Percentiles rank a stretch among this genome's conserved stretches.
phyloP scores from a whole-genome alignment of 768 basidiomycete genomes.

The Auriculariales sp. region DNA sequence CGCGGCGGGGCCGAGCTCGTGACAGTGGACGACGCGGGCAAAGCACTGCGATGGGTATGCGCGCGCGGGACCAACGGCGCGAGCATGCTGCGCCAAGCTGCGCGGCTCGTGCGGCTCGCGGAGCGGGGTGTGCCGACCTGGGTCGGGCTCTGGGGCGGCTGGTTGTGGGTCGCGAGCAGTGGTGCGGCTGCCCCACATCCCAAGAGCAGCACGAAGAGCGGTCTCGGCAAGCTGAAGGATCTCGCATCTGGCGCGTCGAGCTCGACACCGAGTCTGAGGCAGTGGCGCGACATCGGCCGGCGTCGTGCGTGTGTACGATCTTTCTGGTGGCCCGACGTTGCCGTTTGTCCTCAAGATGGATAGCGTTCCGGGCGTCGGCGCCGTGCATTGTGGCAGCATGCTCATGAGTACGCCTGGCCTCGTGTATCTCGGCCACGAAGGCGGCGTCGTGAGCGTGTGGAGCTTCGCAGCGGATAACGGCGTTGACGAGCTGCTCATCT shows the following conservation, averaged over 20 bases:
- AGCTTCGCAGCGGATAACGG: constrained; percentile 24
- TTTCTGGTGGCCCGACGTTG: constrained; percentile 21
- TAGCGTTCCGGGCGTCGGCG: constrained; percentile 63
- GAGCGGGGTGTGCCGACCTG: constrained; percentile 84
- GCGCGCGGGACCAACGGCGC: constrained; percentile 20
- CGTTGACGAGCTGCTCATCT: constrained; percentile 29
- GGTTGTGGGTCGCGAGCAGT: constrained; percentile 71
- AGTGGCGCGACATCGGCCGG: constrained; percentile 12
- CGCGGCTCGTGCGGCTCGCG: constrained; percentile 49
- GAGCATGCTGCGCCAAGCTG: constrained; percentile 26
- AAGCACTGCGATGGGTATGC: constrained; percentile 59
- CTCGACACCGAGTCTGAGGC: background rate
- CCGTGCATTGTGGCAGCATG: constrained; percentile 69
- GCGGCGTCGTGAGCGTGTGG: constrained; percentile 84
- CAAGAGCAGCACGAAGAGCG: constrained; percentile 20
- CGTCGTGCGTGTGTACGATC: constrained; percentile 69
- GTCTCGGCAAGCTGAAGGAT: background rate
- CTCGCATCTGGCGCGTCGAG: background rate
- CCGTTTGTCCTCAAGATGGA: constrained; percentile 47
- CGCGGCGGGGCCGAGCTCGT: constrained; percentile 59
- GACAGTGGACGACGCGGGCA: constrained; percentile 75
- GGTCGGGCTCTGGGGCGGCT: constrained; percentile 53
- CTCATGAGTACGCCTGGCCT: constrained; percentile 49
- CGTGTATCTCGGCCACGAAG: constrained; percentile 85
- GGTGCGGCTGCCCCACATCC: constrained; percentile 22